Percentiles rank a stretch among this genome's conserved stretches.
Evolutionary conservation across 2,329 filamentous ascomycete genomes (phyloP).

Genomic region (Diaporthe velutina): DNA sequence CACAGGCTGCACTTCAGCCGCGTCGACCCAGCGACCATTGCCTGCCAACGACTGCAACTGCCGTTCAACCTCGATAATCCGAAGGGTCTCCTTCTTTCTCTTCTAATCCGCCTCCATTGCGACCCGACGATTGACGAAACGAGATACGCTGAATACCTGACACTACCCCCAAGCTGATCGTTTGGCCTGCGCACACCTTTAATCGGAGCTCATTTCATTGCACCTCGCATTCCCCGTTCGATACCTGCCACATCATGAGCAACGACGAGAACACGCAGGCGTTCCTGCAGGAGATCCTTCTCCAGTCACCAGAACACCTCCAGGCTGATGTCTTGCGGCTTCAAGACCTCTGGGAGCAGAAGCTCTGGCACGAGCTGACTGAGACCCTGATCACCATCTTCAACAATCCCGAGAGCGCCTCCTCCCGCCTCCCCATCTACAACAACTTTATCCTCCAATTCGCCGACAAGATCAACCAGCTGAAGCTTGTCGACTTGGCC

Average conservation of each 20-base stretch:
- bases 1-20: slow-evolving; percentile 59
- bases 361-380: slow-evolving; percentile 99
- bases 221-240: slow-evolving; percentile 28
- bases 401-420: slow-evolving; percentile 81
- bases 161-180: not conserved
- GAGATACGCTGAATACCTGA: not conserved
- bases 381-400: slow-evolving; percentile 91
- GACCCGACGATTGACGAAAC: not conserved
- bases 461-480: slow-evolving; percentile 98
- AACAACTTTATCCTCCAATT: slow-evolving; percentile 96
- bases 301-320: slow-evolving; percentile 75
- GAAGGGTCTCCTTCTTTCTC: slow-evolving; percentile 13
- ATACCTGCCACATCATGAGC: slow-evolving; percentile 64
- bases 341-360: slow-evolving; percentile 97
- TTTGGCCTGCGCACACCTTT: not conserved
- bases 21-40: slow-evolving; percentile 47
- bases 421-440: slow-evolving; percentile 90
- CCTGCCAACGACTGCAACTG: slow-evolving; percentile 39
- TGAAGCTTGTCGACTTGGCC: slow-evolving; percentile 94
- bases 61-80: slow-evolving; percentile 33
- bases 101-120: not conserved
- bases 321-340: slow-evolving; percentile 91
- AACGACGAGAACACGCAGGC: slow-evolving; percentile 89
- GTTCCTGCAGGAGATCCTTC: slow-evolving; percentile 71
- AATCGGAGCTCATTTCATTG: not conserved